Conservation (phyloP, 495 filamentous ascomycete genomes). For the Talaromyces adpressus region DNA sequence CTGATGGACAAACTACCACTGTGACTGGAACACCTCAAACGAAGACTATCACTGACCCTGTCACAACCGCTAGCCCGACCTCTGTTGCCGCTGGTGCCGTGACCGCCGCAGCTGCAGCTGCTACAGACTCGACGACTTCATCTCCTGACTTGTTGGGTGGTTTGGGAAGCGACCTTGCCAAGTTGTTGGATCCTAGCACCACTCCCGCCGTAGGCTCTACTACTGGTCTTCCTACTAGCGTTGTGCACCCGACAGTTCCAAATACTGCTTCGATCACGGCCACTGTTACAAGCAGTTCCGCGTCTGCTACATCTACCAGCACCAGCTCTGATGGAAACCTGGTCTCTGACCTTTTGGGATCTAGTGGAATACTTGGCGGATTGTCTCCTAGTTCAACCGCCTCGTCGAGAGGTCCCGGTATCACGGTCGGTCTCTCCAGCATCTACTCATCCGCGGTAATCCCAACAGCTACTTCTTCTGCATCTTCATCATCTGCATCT, state of each 20-base stretch:
- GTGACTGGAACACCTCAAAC: conserved; percentile 13
- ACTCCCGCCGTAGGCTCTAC: conserved; percentile 7
- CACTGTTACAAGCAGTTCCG: not conserved
- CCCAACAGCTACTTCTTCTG: conserved; percentile 11
- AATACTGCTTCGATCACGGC: not conserved
- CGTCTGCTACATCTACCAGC: conserved; percentile 3
- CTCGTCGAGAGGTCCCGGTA: conserved; percentile 5
- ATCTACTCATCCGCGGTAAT: conserved; percentile 13
- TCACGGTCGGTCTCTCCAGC: conserved; percentile 13
- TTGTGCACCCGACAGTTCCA: conserved; percentile 9
- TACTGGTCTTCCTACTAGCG: not conserved
- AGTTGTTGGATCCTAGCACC: conserved; percentile 6
- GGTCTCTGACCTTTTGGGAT: conserved; percentile 3
- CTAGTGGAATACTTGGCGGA: conserved; percentile 6
- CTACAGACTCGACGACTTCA: conserved; percentile 4
- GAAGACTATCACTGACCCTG: not conserved
- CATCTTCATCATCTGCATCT: conserved; percentile 2
- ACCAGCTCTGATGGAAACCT: conserved; percentile 10
- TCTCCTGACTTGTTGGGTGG: conserved; percentile 4
- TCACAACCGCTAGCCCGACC: conserved; percentile 1
- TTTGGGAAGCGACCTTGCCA: conserved; percentile 2
- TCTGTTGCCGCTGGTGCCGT: conserved; percentile 5
- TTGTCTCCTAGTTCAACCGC: not conserved
- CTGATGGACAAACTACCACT: conserved; percentile 20
- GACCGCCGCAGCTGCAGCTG: conserved; percentile 3